Base-by-base conservation (phyloP, 768 basidiomycete species). In the Podaxis sp. region DNA sequence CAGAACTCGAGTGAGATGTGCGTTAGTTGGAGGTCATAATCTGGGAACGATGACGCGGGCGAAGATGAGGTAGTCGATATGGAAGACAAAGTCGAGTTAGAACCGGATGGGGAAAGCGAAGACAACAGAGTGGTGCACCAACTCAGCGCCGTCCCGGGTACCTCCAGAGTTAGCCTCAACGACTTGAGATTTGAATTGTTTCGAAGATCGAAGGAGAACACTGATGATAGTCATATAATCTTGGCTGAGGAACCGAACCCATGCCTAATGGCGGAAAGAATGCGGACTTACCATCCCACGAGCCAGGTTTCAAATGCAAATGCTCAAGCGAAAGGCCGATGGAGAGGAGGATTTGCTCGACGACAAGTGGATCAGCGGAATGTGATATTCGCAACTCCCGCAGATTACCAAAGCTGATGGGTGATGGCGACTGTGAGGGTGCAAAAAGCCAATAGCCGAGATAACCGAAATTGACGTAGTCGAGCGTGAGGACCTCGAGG, bases 271-370 rank as follows among this genome's bases (percentile, higher is more conserved):
- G 17, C 33, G n/a, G 50, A 60, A 50, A 49, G 47, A 61, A 59
- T 38, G 12, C 19, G 24, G 59, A 70, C 71, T 71, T 69, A 78
- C 77, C 78, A 65, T 74, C 69, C 73, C 75, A 79, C 53, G 70
- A 66, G 4, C 76, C 79, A 36, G 79, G 78, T 63, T 81, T 81
- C 63, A 81, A 72, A 65, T 80, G 78, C 47, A 81, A 73, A 64
- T 77, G 75, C 66, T 80, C 76, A 6, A 81, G 67, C 13, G 78
- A 75, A 7, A 61, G 57, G 13, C 77, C 78, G 13, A 77, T 71
- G 1, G 70, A 68, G 8, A 63, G 64, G 22, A 81, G 68, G 33
- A 81, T 73, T 67, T 70, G 73, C 37, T 76, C 72, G 46, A 79
- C 70, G 25, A 74, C 72, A 11, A 67, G 59, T 13, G 74, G 66